Percentiles rank a stretch among this genome's conserved stretches.
Conservation (phyloP, 1,139 yeast species). For the Sugiyamaella japonica region DNA sequence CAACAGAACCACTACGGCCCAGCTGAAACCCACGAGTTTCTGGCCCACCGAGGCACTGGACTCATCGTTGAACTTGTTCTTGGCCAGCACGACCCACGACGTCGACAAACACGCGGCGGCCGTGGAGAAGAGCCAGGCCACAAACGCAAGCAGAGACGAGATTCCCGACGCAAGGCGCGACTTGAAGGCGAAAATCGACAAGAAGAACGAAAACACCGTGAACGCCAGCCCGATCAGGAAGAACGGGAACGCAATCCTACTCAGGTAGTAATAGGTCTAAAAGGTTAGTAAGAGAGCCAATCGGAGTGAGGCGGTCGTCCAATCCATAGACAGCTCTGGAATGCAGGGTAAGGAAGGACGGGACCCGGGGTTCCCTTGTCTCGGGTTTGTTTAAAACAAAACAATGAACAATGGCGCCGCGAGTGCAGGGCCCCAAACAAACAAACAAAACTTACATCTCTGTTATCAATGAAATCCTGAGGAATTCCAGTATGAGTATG, state of each 20-base stretch:
- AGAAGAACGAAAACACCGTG: conserved; percentile 50
- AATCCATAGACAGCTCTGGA: neutral
- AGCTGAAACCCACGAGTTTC: conserved; percentile 60
- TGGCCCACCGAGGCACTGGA: conserved; percentile 54
- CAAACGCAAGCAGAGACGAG: conserved; percentile 40
- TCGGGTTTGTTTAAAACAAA: neutral
- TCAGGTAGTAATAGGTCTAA: conserved; percentile 55
- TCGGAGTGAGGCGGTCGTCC: neutral
- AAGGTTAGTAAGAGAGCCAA: conserved; percentile 14
- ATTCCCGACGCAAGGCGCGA: conserved; percentile 39
- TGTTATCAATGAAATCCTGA: conserved; percentile 45
- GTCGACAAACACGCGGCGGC: conserved; percentile 65
- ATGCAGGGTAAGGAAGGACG: conserved; percentile 8
- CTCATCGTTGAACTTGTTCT: conserved; percentile 55
- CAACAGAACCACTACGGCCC: conserved; percentile 59
- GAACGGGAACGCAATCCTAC: conserved; percentile 70
- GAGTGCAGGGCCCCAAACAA: neutral
- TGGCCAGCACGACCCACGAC: conserved; percentile 64
- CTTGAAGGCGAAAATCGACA: conserved; percentile 40
- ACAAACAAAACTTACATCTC: conserved; percentile 36
- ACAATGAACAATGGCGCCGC: neutral
- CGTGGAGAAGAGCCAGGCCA: conserved; percentile 54
- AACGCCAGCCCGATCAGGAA: conserved; percentile 59
- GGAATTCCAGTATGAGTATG: conserved; percentile 50
- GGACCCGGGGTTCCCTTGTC: conserved; percentile 8